Percentiles rank a stretch among this genome's conserved stretches.
phyloP scores from a whole-genome alignment of 2,329 filamentous ascomycete species.

The Hymenoscyphus repandus region DNA sequence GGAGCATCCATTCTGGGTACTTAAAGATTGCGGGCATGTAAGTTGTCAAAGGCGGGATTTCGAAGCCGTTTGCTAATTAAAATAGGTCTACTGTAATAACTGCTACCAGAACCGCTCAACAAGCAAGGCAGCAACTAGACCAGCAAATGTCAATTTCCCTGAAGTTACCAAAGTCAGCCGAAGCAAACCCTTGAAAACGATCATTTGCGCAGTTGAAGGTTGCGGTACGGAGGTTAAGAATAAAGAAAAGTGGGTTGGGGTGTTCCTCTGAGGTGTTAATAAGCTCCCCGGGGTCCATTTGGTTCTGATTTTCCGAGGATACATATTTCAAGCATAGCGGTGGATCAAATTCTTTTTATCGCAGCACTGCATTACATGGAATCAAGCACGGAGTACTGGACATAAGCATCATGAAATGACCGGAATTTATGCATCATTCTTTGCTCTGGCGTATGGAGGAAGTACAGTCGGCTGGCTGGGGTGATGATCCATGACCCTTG shows the following conservation, averaged over 20 bases:
- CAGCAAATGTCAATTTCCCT: conserved; percentile 30
- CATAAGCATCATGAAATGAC: too few relatives aligned
- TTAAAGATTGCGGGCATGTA: conserved; percentile 91
- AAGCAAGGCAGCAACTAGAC: conserved; percentile 27
- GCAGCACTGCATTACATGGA: neutral
- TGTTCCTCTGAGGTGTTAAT: conserved; percentile 38
- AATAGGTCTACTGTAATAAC: conserved; percentile 56
- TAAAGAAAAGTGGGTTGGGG: conserved; percentile 57
- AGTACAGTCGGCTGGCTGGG: too few relatives aligned
- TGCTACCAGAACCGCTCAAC: conserved; percentile 53
- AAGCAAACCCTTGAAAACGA: conserved; percentile 14
- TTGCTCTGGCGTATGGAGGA: neutral
- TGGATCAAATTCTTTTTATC: neutral
- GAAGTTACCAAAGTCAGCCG: conserved; percentile 32
- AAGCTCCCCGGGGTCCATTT: neutral
- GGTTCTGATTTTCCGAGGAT: neutral
- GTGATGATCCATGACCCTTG: too few relatives aligned
- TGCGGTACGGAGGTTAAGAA: conserved; percentile 48
- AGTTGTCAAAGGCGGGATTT: conserved; percentile 29
- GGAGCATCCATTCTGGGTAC: conserved; percentile 87
- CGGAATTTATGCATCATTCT: neutral
- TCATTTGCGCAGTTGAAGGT: conserved; percentile 50
- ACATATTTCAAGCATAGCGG: neutral
- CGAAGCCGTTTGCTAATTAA: conserved; percentile 18
- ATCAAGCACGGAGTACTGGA: neutral